Evolutionary conservation across 1,284 basidiomycete species (phyloP), one percentile per base, ranked within the genome.

Genomic region (Crocinoboletus sp.): DNA sequence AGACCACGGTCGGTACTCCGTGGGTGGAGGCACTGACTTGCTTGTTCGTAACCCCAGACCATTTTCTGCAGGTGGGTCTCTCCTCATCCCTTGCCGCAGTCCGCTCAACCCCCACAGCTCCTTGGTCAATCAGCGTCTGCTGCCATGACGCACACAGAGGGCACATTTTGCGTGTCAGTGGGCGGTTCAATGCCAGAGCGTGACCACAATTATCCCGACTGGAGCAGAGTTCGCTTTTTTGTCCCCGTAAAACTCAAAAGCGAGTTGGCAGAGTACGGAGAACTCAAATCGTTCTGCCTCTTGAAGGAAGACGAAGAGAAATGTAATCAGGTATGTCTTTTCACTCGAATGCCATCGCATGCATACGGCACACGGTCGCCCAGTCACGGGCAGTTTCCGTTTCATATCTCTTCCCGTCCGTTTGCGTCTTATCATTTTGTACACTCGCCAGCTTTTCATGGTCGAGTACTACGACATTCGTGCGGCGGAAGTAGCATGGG

Each of bases 391-490:
- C 38, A 19, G 35, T 39, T 38, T 34, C 30, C 23, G 7, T 45
- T 33, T 41, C 29, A 17, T 48, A 37, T 40, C n/a, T 32, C 28
- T 30, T 39, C 24, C 15, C 19, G 19, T 45, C 43, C 24, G 27
- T 46, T 39, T 27, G 6, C 5, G 17, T 51, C 61, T 65, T 24
- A 61, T 55, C n/a, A 24, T 20, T 34, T 51, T 45, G 23, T 45
- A 29, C 45, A 19, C 41, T 37, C 47, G 41, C 11, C 59, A 75
- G 64, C 61, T 70, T 20, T 84, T 77, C 61, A 64, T 65, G 36
- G 74, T 79, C 36, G 82, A 87, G 51, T 88, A 77, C 55, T 80
- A 71, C 57, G 82, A 88, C 56, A 67, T 74, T 16, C 71, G 79
- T 24, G 72, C 76, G 34, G 77, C 78, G 5, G 64, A 67, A 27